These are phyloP conservation scores for Lavandula angustifolia DNA, from an alignment of 257 asterid species.

Conservation along the genomic window DNA sequence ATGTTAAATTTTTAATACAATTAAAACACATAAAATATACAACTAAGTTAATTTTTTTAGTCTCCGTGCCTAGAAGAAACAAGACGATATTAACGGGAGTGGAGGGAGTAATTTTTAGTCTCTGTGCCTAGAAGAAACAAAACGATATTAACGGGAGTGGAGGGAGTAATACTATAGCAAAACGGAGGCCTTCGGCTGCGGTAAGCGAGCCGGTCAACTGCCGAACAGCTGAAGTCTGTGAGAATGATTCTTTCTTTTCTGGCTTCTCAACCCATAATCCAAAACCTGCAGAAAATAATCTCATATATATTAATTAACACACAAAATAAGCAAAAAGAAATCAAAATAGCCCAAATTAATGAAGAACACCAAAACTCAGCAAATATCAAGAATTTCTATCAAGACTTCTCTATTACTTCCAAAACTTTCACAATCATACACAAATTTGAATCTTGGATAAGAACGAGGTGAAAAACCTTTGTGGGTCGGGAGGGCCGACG, in stretches of 20 bases:
- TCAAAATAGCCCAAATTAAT: background rate
- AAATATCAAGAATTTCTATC: background rate
- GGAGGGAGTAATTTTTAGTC: too few relatives aligned
- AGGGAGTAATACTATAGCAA: conserved; percentile 87
- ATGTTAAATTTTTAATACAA: too few relatives aligned
- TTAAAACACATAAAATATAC: too few relatives aligned
- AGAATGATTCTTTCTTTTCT: conserved; percentile 36
- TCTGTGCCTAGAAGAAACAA: too few relatives aligned
- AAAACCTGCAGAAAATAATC: conserved; percentile 34
- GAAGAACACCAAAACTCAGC: background rate
- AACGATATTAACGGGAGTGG: too few relatives aligned
- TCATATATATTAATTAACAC: background rate
- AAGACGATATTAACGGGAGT: too few relatives aligned
- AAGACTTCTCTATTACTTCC: background rate
- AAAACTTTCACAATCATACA: background rate
- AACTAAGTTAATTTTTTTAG: too few relatives aligned
- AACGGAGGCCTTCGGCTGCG: conserved; percentile 67
- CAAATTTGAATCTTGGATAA: background rate
- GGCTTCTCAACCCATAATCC: conserved; percentile 41
- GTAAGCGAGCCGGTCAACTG: conserved; percentile 70
- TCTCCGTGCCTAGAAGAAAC: too few relatives aligned
- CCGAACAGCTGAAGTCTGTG: conserved; percentile 60
- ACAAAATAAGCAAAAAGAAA: background rate
- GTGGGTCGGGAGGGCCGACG: conserved; percentile 22
- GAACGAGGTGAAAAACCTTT: background rate